Evolutionary conservation across 495 filamentous ascomycete genomes (phyloP), one percentile per base, ranked within the genome.

Genomic region (Podospora comata): DNA sequence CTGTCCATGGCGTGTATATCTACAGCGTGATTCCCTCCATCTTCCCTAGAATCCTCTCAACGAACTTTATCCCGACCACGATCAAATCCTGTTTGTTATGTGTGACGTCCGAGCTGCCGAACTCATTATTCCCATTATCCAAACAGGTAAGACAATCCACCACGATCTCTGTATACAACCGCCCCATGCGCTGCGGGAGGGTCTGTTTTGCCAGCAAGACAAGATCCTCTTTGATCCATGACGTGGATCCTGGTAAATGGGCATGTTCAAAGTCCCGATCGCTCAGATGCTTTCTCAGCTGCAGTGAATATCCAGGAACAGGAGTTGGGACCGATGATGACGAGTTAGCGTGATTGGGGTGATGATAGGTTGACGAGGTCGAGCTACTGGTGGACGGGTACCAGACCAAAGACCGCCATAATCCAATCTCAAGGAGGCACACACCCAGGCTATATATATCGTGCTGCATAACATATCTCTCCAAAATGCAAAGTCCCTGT

Each of bases 111-210:
- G 78, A 69, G 71, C 80, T 72, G 6, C 81, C 81, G 77, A 87
- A 85, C 30, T 78, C 78, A 3, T 65, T 68, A 62, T 85, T 85
- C 5, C 73, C 78, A 1, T 70, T 34, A 67, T 89, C 84, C 44
- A 90, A 70, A 64, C 86, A 89, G 6, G 79, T 85, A 28, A 90
- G 68, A 71, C 88, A 90, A 18, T 70, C 78, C n/a, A 82, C 66
- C 3, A 86, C 84, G 18, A 86, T 70, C 1, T 79, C 68, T 0
- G 79, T 73, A 62, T 88, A 89, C 68, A 67, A 78, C 18, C 73
- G 65, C 16, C 87, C 86, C 80, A 89, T 86, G 3, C 68, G 61
- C 0, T 28, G 59, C 13, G 85, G 84, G 6, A 89, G 73, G n/a
- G 68, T n/a, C 0, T 72, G 55, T 26, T 65, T 66, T 0, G 84